Base-by-base conservation (phyloP, 129 eudicot genomes). In the Logfia minima region DNA sequence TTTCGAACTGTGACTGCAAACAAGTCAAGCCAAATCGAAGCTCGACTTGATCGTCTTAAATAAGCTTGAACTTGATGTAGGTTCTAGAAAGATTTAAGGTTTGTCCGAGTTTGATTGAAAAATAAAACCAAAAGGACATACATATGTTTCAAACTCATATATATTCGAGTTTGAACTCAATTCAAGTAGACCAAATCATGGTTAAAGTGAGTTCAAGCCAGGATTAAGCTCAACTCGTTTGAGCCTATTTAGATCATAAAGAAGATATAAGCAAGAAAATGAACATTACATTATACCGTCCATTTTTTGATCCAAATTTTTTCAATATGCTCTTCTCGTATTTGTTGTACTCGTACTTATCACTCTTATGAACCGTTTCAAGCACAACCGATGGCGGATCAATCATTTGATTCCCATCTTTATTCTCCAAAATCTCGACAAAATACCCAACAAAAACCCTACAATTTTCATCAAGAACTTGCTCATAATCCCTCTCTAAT, bases 241-340 rank as follows among this genome's bases (percentile, higher is more conserved):
- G 55, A 13, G 18, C 55, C 1, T 13, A 51, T 39, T 43, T 24
- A 43, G 55, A 23, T 65, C 75, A 68, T 6, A 74, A 53, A 53
- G 5, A 74, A 68, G 4, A 74, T 28, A 17, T 77, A 63, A 29
- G 62, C 53, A 28, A 72, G 75, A 82, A 56, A 79, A 45, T 52
- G 83, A 80, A 77, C 81, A 90, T 91, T 91, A 91, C 97, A 88
- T 91, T 91, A 85, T 88, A 91, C 91, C 94, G 92, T 85, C 92
- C 88, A 79, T 88, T 88, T 53, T 83, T 78, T 11, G 88, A 85
- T 32, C 83, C 84, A 53, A 85, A 85, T 61, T 77, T 78, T 3
- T 82, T 66, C 2, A 73, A 60, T 72, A 48, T 24, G 56, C 79
- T 77, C 85, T 69, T 78, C 77, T 75, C 85, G 13, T 80, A 78